Percentiles rank a stretch among this genome's conserved stretches.
phyloP scores from a whole-genome alignment of 257 asterid species.

The Knoxia roxburghii region DNA sequence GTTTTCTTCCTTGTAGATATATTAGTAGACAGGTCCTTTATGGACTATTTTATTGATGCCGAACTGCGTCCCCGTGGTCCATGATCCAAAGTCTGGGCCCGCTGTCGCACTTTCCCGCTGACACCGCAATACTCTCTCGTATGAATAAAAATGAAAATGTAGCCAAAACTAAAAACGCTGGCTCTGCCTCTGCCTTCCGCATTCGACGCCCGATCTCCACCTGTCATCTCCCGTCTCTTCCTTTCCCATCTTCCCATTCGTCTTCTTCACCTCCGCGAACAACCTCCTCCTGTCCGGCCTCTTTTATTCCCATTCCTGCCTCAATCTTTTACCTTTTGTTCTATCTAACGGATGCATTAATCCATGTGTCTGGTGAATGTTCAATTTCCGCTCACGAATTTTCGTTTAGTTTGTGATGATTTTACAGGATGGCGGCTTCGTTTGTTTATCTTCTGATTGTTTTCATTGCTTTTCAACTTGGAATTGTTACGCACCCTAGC shows the following conservation, averaged over 20 bases:
- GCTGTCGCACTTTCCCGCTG: conserved; percentile 8
- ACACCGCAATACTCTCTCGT: conserved; percentile 1
- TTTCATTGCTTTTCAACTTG: conserved; percentile 9
- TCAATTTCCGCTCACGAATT: background rate
- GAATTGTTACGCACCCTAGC: conserved; percentile 7
- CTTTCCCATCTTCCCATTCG: conserved; percentile 4
- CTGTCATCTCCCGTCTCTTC: conserved; percentile 17
- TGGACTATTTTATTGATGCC: background rate
- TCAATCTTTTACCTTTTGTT: too few species aligned
- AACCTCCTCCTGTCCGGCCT: conserved; percentile 11
- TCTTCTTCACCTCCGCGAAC: conserved; percentile 17
- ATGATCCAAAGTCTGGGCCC: conserved; percentile 6
- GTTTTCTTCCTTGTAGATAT: too few species aligned
- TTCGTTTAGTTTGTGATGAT: background rate
- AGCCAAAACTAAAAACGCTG: background rate
- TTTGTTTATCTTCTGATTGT: conserved; percentile 9
- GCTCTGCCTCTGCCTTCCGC: conserved; percentile 17
- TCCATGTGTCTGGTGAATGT: background rate
- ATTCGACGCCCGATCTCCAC: conserved; percentile 39
- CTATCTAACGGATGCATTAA: too few species aligned
- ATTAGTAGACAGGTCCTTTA: too few species aligned
- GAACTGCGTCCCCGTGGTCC: background rate
- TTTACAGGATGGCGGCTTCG: conserved; percentile 14
- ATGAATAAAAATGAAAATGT: background rate
- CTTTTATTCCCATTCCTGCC: background rate